phyloP scores from a whole-genome alignment of 768 basidiomycete species.

The Russula ochroleuca region DNA sequence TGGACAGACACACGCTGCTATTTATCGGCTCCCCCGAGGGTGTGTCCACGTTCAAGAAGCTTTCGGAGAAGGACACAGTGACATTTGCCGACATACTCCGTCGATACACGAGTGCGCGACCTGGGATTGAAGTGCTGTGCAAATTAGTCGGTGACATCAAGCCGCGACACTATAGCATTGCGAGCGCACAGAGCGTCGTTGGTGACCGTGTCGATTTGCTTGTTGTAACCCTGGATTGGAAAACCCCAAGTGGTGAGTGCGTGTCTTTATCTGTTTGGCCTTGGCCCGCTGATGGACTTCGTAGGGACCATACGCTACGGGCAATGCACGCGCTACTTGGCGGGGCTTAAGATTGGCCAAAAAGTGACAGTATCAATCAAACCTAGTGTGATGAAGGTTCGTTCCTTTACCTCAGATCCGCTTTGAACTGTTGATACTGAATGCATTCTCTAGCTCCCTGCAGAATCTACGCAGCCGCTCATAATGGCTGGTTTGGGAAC shows the following conservation, averaged over 20 bases:
- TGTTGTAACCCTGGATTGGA: constrained; percentile 96
- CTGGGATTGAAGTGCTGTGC: constrained; percentile 79
- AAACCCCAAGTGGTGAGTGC: constrained; percentile 69
- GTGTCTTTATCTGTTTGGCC: constrained; percentile 4
- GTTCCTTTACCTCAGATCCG: constrained; percentile 26
- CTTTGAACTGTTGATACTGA: constrained; percentile 10
- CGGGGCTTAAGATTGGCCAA: constrained; percentile 75
- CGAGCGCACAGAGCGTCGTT: constrained; percentile 90
- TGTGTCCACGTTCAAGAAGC: constrained; percentile 86
- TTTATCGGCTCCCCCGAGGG: constrained; percentile 96
- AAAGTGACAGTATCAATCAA: constrained; percentile 97
- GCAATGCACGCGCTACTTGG: constrained; percentile 95
- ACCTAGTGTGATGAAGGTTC: constrained; percentile 97
- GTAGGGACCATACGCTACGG: constrained; percentile 76
- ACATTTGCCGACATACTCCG: constrained; percentile 85
- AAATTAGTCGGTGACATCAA: constrained; percentile 92
- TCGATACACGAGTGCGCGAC: constrained; percentile 72
- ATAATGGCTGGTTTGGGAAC: constrained; percentile 99
- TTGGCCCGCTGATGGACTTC: neutral
- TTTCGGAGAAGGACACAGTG: constrained; percentile 91
- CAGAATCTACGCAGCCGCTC: constrained; percentile 78
- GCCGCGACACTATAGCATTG: constrained; percentile 97
- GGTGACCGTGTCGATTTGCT: constrained; percentile 92
- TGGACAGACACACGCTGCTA: constrained; percentile 74
- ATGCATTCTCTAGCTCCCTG: constrained; percentile 59